These are phyloP conservation scores for Fraxinus dipetala DNA, from an alignment of 305 asterid genomes.

Conservation along the genomic window DNA sequence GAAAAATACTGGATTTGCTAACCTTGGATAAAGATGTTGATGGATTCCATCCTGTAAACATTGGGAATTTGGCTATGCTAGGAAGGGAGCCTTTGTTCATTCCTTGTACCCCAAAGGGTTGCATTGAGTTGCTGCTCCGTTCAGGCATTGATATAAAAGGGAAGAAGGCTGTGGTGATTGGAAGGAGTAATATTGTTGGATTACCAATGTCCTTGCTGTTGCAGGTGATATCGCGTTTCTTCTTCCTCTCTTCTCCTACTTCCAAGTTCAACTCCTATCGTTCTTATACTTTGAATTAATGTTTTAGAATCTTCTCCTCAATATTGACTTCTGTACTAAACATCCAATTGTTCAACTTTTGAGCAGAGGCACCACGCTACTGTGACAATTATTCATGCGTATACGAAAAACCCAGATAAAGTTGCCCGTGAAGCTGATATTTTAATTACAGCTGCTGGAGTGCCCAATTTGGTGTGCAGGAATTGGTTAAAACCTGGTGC, in stretches of 20 bases:
- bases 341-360: slow-evolving; percentile 10
- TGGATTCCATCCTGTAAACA: slow-evolving; percentile 86
- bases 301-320: slow-evolving; percentile 20
- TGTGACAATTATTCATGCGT: slow-evolving; percentile 66
- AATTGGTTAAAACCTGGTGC: slow-evolving; percentile 97
- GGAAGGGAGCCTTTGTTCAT: slow-evolving; percentile 84
- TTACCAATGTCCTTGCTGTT: slow-evolving; percentile 71
- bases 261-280: neutral
- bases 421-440: slow-evolving; percentile 86
- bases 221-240: slow-evolving; percentile 46
- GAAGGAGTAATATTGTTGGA: slow-evolving; percentile 94
- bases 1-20: slow-evolving; percentile 55
- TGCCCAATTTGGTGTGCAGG: slow-evolving; percentile 76
- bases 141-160: slow-evolving; percentile 66
- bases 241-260: neutral
- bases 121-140: slow-evolving; percentile 77
- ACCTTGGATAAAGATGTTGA: slow-evolving; percentile 83
- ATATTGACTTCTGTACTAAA: neutral
- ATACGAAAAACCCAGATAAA: slow-evolving; percentile 59
- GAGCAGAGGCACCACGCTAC: slow-evolving; percentile 90
- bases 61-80: slow-evolving; percentile 72
- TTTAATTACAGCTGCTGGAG: slow-evolving; percentile 77
- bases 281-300: neutral
- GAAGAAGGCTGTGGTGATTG: slow-evolving; percentile 86
- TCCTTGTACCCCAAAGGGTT: slow-evolving; percentile 90